Evolutionary conservation across 139 green algal genomes (phyloP), one percentile per base, ranked within the genome.

Genomic region (Tetradesmus obliquus): DNA sequence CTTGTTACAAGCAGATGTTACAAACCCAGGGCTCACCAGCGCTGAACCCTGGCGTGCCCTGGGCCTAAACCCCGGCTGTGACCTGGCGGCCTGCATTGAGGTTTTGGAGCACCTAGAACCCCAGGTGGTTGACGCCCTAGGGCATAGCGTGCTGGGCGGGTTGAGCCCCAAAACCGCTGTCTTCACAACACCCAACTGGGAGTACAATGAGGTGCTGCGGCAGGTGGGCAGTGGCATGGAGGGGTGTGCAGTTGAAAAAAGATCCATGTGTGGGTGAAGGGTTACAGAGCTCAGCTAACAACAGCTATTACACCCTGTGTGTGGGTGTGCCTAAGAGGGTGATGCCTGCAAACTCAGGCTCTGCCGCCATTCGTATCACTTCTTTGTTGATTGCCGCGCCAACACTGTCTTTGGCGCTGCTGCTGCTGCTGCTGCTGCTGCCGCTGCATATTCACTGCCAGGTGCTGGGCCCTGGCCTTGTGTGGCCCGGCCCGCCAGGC

Each of bases 131-230:
- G 74, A 45, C 13, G 71, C 55, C n/a, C 24, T 90, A n/a, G 86
- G 86, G 54, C 69, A 83, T 1, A 90, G 17, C 22, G 17, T 90
- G 10, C 24, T 90, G 45, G 86, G 86, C 9, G 86, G 86, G 8
- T 79, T 90, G 19, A 83, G 58, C 8, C 86, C 86, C 54, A 55
- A 53, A 54, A 74, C 51, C 5, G 86, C 86, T 53, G 86, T 90
- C 6, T 84, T 90, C 9, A 90, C 86, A 20, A 90, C 86, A 3
- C 86, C 86, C 19, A 90, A 90, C 86, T 90, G 86, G 86, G 86
- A 90, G 8, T 90, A 90, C 54, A 90, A 90, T 20, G 8, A 72
- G 69, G 71, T 90, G 10, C 55, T 90, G 71, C 13, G 86, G 86
- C 72, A 80, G 72, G 72, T 80, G 72, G 32, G 72, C 10, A 45